Percentiles rank a stretch among this genome's conserved stretches.
These are phyloP conservation scores for Phialophora tarda DNA, from an alignment of 2,329 filamentous ascomycete genomes.

Conservation along the genomic window DNA sequence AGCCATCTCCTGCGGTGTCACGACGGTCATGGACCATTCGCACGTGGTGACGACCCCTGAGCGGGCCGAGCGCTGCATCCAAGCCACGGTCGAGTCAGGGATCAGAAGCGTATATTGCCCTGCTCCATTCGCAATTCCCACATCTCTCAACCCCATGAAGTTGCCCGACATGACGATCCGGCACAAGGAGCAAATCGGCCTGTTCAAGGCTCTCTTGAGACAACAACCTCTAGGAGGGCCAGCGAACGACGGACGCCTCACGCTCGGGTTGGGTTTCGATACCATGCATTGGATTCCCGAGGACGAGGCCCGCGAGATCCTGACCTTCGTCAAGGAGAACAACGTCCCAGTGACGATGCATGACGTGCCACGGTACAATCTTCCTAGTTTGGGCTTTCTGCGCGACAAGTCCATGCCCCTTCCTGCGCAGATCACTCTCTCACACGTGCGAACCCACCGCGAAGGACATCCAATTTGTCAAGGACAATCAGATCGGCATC, in stretches of 20 bases:
- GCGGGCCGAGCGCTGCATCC: constrained; percentile 40
- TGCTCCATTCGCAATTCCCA: constrained; percentile 27
- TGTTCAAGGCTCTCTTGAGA: constrained; percentile 34
- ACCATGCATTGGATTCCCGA: constrained; percentile 38
- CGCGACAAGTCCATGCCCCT: constrained; percentile 12
- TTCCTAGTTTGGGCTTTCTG: constrained; percentile 8
- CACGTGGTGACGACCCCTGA: constrained; percentile 38
- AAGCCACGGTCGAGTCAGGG: constrained; percentile 40
- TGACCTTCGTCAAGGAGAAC: constrained; percentile 23
- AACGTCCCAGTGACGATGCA: constrained; percentile 41
- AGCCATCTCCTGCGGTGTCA: constrained; percentile 28
- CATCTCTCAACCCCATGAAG: constrained; percentile 19
- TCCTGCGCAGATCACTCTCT: constrained; percentile 44
- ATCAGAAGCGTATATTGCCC: constrained; percentile 43
- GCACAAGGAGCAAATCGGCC: constrained; percentile 28
- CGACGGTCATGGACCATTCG: constrained; percentile 44
- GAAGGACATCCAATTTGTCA: constrained; percentile 39
- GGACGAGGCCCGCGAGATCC: constrained; percentile 28
- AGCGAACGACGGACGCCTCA: constrained; percentile 39
- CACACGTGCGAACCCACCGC: constrained; percentile 44
- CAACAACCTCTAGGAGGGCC: constrained; percentile 36
- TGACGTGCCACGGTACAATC: constrained; percentile 40
- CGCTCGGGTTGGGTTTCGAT: constrained; percentile 43
- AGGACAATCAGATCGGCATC: constrained; percentile 40
- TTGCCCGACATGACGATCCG: constrained; percentile 15